Conservation (phyloP, 108 stramenopile species). For the Skeletonema marinoi region DNA sequence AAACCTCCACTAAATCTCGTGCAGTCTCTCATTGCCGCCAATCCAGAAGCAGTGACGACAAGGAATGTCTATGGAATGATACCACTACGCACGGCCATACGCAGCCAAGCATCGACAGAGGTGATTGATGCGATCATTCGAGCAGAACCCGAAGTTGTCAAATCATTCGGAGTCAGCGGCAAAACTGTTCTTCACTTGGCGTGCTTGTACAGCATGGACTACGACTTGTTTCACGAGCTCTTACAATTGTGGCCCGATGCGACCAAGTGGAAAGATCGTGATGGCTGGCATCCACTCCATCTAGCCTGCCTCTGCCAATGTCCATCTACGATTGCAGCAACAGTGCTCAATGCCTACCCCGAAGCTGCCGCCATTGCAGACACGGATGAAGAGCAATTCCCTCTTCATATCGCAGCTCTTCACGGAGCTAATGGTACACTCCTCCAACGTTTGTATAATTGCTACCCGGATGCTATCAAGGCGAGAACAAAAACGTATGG, state of each 20-base stretch:
- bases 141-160: conserved; percentile 28
- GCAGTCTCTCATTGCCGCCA: conserved; percentile 47
- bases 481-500: conserved; percentile 40
- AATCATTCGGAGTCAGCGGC: conserved; percentile 52
- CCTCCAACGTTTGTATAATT: conserved; percentile 41
- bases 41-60: conserved; percentile 44
- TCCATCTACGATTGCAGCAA: conserved; percentile 31
- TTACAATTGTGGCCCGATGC: conserved; percentile 43
- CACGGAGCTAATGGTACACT: conserved; percentile 37
- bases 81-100: conserved; percentile 53
- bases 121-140: conserved; percentile 55
- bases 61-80: conserved; percentile 55
- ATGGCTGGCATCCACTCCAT: conserved; percentile 54
- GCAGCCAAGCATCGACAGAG: conserved; percentile 41
- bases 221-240: conserved; percentile 36
- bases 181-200: conserved; percentile 52
- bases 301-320: conserved; percentile 43
- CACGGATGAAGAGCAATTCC: conserved; percentile 38
- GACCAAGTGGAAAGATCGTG: conserved; percentile 49
- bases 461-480: conserved; percentile 48
- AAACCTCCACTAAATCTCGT: conserved; percentile 46
- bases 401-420: conserved; percentile 50
- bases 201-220: conserved; percentile 40
- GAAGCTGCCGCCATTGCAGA: conserved; percentile 48
- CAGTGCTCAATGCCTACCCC: conserved; percentile 46